Evolutionary conservation across 805 yeast species (phyloP), one percentile per base, ranked within the genome.

Genomic region (Kurtzmaniella fragi): DNA sequence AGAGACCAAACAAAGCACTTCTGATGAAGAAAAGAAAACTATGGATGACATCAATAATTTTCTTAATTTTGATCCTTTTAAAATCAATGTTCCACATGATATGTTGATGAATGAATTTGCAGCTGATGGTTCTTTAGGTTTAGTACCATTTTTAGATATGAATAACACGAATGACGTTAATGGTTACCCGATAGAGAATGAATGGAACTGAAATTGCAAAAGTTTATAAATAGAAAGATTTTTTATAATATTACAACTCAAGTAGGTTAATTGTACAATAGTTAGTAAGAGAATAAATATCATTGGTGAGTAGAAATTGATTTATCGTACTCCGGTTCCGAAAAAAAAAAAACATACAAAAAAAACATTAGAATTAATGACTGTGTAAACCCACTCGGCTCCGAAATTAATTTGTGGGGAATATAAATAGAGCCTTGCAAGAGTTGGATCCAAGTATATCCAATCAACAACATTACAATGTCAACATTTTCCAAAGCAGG

Each of bases 111-210:
- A 57, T 40, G 88, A 82, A 42, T 83, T 81, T 56, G 84, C 83
- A n/a, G 87, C 87, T 2, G 93, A 84, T 61, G 91, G 88, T 1
- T 84, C 91, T 0, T 61, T 84, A 31, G 91, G 91, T 1, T 61
- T 84, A 39, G 88, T 85, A 2, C 84, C 84, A 8, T 71, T 83
- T 49, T 59, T 84, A 41, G 83, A 77, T 39, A 65, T 71, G 52
- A 71, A 64, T 36, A 38, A 39, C 17, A 17, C 34, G 8, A 31
- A 20, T 4, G 17, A 15, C 9, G 6, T 20, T 7, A 4, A 13
- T 31, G 34, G 8, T 17, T 20, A 20, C 8, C 25, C 5, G 8
- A 8, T 8, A 5, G 25, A 8, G 25, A 20, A 5, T 5, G 5
- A 20, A 20, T 20, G 25, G 8, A 20, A n/a, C n/a, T n/a, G n/a